Evolutionary conservation across 345 rosid species (phyloP), one percentile per base, ranked within the genome.

Genomic region (Noccaea caerulescens): DNA sequence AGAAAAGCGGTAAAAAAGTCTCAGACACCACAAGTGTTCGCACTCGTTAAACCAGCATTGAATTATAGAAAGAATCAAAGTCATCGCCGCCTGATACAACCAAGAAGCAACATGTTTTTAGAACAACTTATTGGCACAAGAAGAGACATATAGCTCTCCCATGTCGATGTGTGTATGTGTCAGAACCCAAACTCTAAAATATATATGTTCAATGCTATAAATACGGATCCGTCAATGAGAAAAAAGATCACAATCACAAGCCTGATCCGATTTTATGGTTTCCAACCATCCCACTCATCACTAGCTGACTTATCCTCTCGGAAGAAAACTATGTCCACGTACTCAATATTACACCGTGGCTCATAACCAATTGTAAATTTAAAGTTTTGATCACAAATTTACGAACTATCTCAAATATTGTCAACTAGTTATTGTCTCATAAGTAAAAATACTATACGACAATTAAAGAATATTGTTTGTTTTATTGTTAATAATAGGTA

Each of bases 181-280:
- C 32, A 9, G 20, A 49, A 20, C n/a, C 54, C 54, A 49, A 49
- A 54, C 59, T n/a, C 11, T 8, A 6, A n/a, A 32, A 54, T 13
- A 37, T 55, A 33, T 33, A 5, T 6, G 41, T 10, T 23, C 7
- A 6, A 50, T 9, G 5, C 23, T 23, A 51, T 4, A 2, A 25
- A 23, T 14, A 23, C n/a, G 10, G 49, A 8, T 66, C 37, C 7
- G 1, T 37, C 36, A 23, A 1, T 12, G 3, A 27, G 30, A 2
- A 27, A 27, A 27, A 27, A 27, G 30, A 27, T 27, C 30, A 37
- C 13, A 65, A 39, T 27, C 30, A 37, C 13, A 65, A 39, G 9
- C 52, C 49, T 10, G 49, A 18, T 25, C 59, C 49, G 51, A 66
- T 13, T 9, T 30, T 25, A 25, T 51, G 34, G 58, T n/a, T 45